Evolutionary conservation across 352 stramenopile species (phyloP).

Genomic region (Globisporangium paroecandrum): DNA sequence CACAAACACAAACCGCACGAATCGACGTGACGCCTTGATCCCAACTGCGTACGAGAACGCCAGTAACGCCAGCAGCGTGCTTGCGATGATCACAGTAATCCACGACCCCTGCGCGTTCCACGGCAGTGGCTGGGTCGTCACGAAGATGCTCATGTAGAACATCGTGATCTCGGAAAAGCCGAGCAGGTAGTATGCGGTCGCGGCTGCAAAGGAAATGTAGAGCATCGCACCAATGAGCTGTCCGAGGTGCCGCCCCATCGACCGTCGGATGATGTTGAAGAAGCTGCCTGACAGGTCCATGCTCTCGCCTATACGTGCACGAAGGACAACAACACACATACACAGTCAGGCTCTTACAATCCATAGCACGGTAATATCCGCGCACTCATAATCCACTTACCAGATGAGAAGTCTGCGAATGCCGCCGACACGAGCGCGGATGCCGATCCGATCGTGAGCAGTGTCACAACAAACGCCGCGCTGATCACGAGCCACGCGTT

Average conservation of each 20-base stretch:
- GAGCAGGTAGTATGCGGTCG: constrained; percentile 43
- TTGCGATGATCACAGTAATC: constrained; percentile 29
- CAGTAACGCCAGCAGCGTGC: constrained; percentile 26
- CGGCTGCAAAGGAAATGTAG: constrained; percentile 35
- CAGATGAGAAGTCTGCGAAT: constrained; percentile 11
- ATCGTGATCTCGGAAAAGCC: constrained; percentile 47
- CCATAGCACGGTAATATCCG: neutral
- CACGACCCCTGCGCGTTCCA: constrained; percentile 38
- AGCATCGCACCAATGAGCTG: constrained; percentile 38
- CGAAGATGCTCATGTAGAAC: constrained; percentile 32
- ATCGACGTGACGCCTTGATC: constrained; percentile 18
- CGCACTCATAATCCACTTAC: neutral
- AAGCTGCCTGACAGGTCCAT: constrained; percentile 21
- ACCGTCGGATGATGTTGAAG: constrained; percentile 25
- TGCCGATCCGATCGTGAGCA: constrained; percentile 47
- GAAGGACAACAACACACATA: neutral
- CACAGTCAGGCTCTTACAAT: neutral
- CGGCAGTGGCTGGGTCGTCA: constrained; percentile 24
- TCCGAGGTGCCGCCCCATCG: constrained; percentile 29
- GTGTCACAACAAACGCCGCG: constrained; percentile 35
- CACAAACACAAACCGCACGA: constrained; percentile 34
- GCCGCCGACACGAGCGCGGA: constrained; percentile 37
- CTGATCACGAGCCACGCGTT: constrained; percentile 25
- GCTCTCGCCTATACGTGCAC: neutral
- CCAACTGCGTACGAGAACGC: constrained; percentile 16